phyloP scores from a whole-genome alignment of 495 filamentous ascomycete species.

The Chaetomium cochliodes region DNA sequence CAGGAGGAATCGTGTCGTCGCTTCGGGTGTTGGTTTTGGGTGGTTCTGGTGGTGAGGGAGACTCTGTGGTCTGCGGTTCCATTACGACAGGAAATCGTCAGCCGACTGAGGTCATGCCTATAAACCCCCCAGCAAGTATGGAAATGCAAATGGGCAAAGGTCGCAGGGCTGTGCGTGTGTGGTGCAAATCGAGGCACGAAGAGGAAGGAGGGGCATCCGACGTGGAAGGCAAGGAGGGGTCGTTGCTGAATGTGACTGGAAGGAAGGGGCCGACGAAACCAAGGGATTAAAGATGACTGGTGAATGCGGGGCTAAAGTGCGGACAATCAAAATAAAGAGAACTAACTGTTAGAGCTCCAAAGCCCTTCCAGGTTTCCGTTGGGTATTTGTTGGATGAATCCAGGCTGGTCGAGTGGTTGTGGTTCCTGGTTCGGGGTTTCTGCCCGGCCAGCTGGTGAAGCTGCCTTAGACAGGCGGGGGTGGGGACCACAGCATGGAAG shows the following conservation, averaged over 20 bases:
- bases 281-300: constrained; percentile 6
- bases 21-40: constrained; percentile 1
- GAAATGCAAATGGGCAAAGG: not conserved
- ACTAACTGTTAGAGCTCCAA: constrained; percentile 16
- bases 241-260: not conserved
- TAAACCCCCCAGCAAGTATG: constrained; percentile 19
- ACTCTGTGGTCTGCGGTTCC: constrained; percentile 41
- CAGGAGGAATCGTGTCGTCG: constrained; percentile 14
- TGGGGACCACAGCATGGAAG: constrained; percentile 20
- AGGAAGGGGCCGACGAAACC: constrained; percentile 8
- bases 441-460: constrained; percentile 19
- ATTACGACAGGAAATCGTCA: constrained; percentile 44
- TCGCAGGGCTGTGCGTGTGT: not conserved
- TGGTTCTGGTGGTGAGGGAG: constrained; percentile 6
- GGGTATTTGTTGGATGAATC: not conserved
- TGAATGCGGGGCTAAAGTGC: not conserved
- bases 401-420: not conserved
- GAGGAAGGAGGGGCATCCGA: constrained; percentile 15
- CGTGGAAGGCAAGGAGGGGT: constrained; percentile 9
- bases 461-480: constrained; percentile 31
- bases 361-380: constrained; percentile 1
- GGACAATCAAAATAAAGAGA: constrained; percentile 5
- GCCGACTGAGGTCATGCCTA: constrained; percentile 37
- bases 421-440: constrained; percentile 21
- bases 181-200: constrained; percentile 5